Percentiles rank a stretch among this genome's conserved stretches.
Evolutionary conservation across 768 basidiomycete species (phyloP).

Genomic region (Basidioascus undulatus): DNA sequence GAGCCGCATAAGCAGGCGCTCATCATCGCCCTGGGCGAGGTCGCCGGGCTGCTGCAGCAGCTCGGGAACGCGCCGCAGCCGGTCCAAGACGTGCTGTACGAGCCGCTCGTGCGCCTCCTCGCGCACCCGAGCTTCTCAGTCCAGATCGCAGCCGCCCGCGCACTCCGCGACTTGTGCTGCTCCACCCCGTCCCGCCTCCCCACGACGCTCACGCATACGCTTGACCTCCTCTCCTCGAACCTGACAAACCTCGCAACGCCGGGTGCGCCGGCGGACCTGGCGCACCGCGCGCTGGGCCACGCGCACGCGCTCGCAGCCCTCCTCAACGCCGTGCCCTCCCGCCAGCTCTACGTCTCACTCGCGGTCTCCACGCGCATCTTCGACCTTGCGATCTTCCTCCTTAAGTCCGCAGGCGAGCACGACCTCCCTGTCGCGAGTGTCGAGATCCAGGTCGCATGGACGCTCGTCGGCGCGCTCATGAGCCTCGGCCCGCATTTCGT

Average conservation of each 20-base stretch:
- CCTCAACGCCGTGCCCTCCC: constrained; percentile 58
- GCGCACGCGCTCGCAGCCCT: constrained; percentile 74
- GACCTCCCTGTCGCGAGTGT: constrained; percentile 54
- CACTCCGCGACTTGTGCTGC: constrained; percentile 70
- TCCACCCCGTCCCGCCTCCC: constrained; percentile 68
- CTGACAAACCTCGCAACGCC: constrained; percentile 38
- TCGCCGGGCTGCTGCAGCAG: constrained; percentile 61
- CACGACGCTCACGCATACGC: constrained; percentile 46
- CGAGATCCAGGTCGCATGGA: constrained; percentile 90
- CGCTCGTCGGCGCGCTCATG: constrained; percentile 69
- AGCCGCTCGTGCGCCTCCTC: constrained; percentile 61
- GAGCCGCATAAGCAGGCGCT: constrained; percentile 44
- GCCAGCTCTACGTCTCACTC: constrained; percentile 82
- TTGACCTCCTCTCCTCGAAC: constrained; percentile 66
- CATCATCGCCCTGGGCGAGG: constrained; percentile 52
- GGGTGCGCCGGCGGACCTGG: constrained; percentile 25
- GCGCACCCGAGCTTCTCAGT: constrained; percentile 68
- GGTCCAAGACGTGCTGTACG: constrained; percentile 67
- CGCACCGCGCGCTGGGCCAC: constrained; percentile 52
- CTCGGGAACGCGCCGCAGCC: constrained; percentile 78
- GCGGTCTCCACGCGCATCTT: constrained; percentile 53
- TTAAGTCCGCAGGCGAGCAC: constrained; percentile 79
- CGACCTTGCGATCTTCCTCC: constrained; percentile 66
- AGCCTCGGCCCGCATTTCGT: constrained; percentile 81
- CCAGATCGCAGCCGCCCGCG: constrained; percentile 67